Evolutionary conservation across 805 yeast genomes (phyloP).

Genomic region (Kazachstania bromeliacearum): DNA sequence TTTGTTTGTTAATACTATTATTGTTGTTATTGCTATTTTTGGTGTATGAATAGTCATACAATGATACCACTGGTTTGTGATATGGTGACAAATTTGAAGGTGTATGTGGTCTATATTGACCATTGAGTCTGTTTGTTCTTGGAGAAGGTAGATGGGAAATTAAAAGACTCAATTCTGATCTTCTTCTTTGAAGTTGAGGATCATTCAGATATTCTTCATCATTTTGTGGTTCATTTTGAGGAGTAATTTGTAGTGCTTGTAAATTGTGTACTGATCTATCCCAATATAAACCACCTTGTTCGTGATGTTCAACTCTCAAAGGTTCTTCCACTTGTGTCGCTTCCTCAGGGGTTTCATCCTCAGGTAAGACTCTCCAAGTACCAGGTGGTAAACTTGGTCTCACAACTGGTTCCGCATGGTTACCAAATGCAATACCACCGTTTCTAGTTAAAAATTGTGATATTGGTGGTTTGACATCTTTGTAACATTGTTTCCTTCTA

Average conservation of each 20-base stretch:
- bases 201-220: slow-evolving; percentile 27
- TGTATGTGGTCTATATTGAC: not conserved
- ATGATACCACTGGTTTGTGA: too few species aligned
- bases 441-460: slow-evolving; percentile 27
- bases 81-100: not conserved
- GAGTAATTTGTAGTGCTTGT: slow-evolving; percentile 3
- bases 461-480: slow-evolving; percentile 28
- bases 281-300: slow-evolving; percentile 24
- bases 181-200: slow-evolving; percentile 25
- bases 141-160: slow-evolving; percentile 7
- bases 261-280: slow-evolving; percentile 26
- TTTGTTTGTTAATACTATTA: not conserved
- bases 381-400: slow-evolving; percentile 28
- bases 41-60: not conserved
- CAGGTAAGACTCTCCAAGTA: slow-evolving; percentile 27
- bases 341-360: slow-evolving; percentile 8
- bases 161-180: slow-evolving; percentile 24
- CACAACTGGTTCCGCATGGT: slow-evolving; percentile 15
- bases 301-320: not conserved
- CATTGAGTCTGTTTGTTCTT: not conserved
- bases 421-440: slow-evolving; percentile 23
- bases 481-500: slow-evolving; percentile 23
- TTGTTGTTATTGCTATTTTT: not conserved
- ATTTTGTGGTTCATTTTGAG: slow-evolving; percentile 12
- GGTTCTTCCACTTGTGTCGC: not conserved